Percentiles rank a stretch among this genome's conserved stretches.
These are phyloP conservation scores for Solanum tarijense DNA, from an alignment of 257 asterid genomes.

Conservation along the genomic window DNA sequence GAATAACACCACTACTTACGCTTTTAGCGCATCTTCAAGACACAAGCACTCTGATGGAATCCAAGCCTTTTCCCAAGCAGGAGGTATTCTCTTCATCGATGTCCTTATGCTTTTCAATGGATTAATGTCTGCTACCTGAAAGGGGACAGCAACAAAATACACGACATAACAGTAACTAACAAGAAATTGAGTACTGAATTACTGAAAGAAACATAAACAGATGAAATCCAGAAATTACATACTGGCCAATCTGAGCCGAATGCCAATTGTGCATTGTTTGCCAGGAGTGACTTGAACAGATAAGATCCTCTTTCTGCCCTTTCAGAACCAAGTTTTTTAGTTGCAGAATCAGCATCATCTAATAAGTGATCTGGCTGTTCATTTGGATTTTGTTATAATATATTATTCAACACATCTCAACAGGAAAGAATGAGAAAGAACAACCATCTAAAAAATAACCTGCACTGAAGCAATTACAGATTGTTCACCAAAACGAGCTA, in stretches of 20 bases:
- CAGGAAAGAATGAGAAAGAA: neutral
- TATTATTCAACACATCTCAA: neutral
- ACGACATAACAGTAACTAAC: neutral
- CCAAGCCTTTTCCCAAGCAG: conserved; percentile 70
- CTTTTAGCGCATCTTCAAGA: conserved; percentile 57
- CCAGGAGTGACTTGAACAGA: conserved; percentile 57
- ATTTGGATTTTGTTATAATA: neutral
- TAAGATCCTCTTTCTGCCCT: conserved; percentile 73
- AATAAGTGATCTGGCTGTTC: conserved; percentile 85
- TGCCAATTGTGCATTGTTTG: conserved; percentile 52
- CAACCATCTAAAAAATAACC: conserved; percentile 26
- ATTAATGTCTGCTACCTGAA: conserved; percentile 75
- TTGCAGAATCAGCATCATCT: conserved; percentile 82
- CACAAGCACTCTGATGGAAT: conserved; percentile 56
- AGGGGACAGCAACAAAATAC: conserved; percentile 1
- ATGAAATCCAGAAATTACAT: conserved; percentile 11
- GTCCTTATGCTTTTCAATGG: conserved; percentile 72
- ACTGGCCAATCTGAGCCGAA: conserved; percentile 99
- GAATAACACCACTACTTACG: conserved; percentile 29
- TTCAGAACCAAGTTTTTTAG: conserved; percentile 60
- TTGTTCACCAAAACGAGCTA: conserved; percentile 66
- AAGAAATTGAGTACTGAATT: neutral
- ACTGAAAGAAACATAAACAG: neutral
- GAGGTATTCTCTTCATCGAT: conserved; percentile 69
- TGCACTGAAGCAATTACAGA: conserved; percentile 81